A percentile compares a stretch with the other conserved stretches of the same genome.
Conservation (phyloP, 2,329 filamentous ascomycete species). For the Ustulina deusta region DNA sequence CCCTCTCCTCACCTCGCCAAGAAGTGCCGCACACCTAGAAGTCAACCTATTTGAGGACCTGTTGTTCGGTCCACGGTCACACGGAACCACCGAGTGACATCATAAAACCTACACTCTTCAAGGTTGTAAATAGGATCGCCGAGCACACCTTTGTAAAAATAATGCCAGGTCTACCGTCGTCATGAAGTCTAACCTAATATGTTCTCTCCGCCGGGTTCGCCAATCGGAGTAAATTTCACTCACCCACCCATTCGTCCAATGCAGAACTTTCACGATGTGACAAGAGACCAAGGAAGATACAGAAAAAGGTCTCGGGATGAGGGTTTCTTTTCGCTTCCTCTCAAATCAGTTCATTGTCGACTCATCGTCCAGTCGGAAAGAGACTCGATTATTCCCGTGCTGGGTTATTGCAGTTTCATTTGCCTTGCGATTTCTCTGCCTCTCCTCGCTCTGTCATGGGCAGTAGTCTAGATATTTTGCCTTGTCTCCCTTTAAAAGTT, state of each 20-base stretch:
- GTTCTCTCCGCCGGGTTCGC: background rate
- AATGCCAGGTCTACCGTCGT: background rate
- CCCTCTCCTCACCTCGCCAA: background rate
- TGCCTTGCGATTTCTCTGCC: background rate
- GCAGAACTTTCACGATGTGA: background rate
- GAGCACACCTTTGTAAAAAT: background rate
- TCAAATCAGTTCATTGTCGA: background rate
- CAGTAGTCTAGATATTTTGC: background rate
- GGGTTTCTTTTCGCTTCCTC: background rate
- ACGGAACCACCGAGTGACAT: background rate
- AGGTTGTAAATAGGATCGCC: background rate
- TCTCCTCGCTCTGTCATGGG: background rate
- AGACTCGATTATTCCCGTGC: conserved; percentile 1
- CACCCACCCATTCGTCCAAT: background rate
- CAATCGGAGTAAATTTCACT: background rate
- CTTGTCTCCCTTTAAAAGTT: conserved; percentile 4
- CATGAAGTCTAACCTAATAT: background rate
- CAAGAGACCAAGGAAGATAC: background rate
- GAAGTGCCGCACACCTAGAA: background rate
- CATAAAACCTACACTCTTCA: background rate
- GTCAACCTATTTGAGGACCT: background rate
- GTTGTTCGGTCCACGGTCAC: background rate
- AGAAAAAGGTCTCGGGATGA: background rate
- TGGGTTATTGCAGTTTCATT: background rate
- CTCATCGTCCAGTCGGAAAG: background rate